Conservation (phyloP, 345 rosid species). For the Schrenkiella parvula region DNA sequence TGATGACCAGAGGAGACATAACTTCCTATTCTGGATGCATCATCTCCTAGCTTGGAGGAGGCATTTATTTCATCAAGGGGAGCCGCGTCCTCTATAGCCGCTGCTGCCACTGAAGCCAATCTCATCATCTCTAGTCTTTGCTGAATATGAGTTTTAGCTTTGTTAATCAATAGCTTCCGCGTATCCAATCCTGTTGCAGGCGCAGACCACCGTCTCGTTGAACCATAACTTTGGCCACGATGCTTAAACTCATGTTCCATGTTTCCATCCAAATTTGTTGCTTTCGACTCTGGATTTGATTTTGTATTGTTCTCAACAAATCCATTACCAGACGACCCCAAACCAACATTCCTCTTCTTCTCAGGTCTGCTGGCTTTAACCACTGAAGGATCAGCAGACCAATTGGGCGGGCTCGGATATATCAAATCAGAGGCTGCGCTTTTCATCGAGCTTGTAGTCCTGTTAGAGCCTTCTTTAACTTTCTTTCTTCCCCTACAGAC, state of each 20-base stretch:
- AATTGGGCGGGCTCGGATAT: slow-evolving; percentile 30
- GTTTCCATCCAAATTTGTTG: slow-evolving; percentile 36
- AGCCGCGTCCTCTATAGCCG: slow-evolving; percentile 22
- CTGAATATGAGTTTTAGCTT: slow-evolving; percentile 62
- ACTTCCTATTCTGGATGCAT: slow-evolving; percentile 4
- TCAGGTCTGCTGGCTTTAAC: slow-evolving; percentile 49
- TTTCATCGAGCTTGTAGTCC: slow-evolving; percentile 39
- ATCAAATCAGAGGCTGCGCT: slow-evolving; percentile 24
- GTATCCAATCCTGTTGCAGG: slow-evolving; percentile 67
- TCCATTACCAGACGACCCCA: slow-evolving; percentile 51
- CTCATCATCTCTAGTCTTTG: slow-evolving; percentile 63
- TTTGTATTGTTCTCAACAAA: slow-evolving; percentile 46
- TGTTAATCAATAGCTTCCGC: slow-evolving; percentile 71
- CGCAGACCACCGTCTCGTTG: slow-evolving; percentile 47
- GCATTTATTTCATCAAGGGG: slow-evolving; percentile 31
- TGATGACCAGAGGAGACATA: slow-evolving; percentile 14
- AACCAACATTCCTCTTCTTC: slow-evolving; percentile 71
- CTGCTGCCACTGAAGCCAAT: slow-evolving; percentile 47
- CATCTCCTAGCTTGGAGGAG: slow-evolving; percentile 34
- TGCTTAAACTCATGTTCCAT: slow-evolving; percentile 47
- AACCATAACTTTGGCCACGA: slow-evolving; percentile 44
- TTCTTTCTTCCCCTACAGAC: slow-evolving; percentile 40
- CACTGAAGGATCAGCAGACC: slow-evolving; percentile 37
- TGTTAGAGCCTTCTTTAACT: slow-evolving; percentile 44
- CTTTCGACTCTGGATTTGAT: slow-evolving; percentile 39